Evolutionary conservation across 2,329 filamentous ascomycete species (phyloP), one percentile per base, ranked within the genome.

Genomic region (Fusarium verrucosum): DNA sequence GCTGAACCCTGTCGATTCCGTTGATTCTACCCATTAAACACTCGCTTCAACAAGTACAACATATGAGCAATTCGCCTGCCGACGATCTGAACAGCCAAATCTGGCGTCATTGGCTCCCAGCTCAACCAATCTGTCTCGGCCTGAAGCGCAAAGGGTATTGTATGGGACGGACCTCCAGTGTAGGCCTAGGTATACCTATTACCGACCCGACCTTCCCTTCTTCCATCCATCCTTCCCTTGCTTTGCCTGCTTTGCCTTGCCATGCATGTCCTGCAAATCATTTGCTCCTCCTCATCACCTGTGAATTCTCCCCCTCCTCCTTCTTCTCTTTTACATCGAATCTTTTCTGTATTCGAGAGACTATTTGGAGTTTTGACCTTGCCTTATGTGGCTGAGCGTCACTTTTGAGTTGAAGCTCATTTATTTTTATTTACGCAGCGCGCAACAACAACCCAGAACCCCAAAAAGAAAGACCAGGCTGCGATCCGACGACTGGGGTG

Each of bases 61-160:
- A 59, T 65, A 66, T 62, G 46, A 68, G 52, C 57, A 54, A 66
- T 65, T 71, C 62, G 58, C 58, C 69, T 65, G 57, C 55, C 35
- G 67, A 66, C 63, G 69, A 71, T 71, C 66, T 57, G 65, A 71
- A 65, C 66, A 69, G 64, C 50, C 50, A 59, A 57, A 64, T 40
- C 58, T 58, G 54, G 69, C 67, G 63, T 71, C 58, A 70, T 71
- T 71, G 69, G 69, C 63, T 53, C 60, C 56, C 55, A 45, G 65
- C 61, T 59, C 50, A 50, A 64, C 63, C 65, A 60, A 54, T 58
- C 52, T 60, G 53, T 58, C 60, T 65, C 62, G 67, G 63, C 49
- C 30, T 60, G 43, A 33, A 50, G 50, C 50, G 25, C n/a, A 47
- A 35, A 42, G 57, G 56, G 30, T 32, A 35, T 40, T 56, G 53